Evolutionary conservation across 2,329 filamentous ascomycete genomes (phyloP).

Genomic region (Decorospora gaudefroyi): DNA sequence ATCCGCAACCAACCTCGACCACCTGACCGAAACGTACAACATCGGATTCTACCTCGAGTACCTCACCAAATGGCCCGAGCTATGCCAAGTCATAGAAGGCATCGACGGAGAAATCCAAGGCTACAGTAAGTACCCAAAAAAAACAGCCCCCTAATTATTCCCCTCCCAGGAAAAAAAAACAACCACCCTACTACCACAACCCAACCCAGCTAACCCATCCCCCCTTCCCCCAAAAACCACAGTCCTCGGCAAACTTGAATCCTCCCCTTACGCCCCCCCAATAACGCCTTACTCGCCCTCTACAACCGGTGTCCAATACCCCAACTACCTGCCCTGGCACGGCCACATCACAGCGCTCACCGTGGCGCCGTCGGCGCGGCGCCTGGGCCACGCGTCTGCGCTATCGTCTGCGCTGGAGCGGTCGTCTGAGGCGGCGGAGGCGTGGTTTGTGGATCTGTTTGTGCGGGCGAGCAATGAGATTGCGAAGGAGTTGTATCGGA

Average conservation of each 20-base stretch:
- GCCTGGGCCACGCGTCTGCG: constrained; percentile 83
- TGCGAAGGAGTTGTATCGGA: constrained; percentile 86
- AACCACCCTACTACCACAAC: not conserved
- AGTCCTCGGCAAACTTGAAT: constrained; percentile 98
- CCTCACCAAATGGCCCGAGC: constrained; percentile 90
- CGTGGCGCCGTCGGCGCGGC: constrained; percentile 81
- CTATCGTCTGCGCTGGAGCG: constrained; percentile 80
- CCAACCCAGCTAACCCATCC: constrained; percentile 4
- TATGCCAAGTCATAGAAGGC: constrained; percentile 91
- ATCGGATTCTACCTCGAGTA: constrained; percentile 95
- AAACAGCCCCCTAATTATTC: not conserved
- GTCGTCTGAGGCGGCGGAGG: constrained; percentile 78
- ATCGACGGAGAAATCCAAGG: constrained; percentile 85
- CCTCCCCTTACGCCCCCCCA: constrained; percentile 71
- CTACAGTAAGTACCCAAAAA: constrained; percentile 67
- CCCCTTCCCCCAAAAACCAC: not conserved
- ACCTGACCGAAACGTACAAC: constrained; percentile 97
- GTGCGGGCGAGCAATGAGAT: constrained; percentile 86
- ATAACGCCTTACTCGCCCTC: constrained; percentile 70
- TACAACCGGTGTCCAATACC: constrained; percentile 46
- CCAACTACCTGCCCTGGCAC: constrained; percentile 96
- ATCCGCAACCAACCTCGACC: constrained; percentile 94
- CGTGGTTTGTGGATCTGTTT: constrained; percentile 96
- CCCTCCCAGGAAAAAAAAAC: not conserved
- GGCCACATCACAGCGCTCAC: constrained; percentile 96